A percentile compares a stretch with the other conserved stretches of the same genome.
Conservation (phyloP, 345 rosid genomes). For the Populus simonii region DNA sequence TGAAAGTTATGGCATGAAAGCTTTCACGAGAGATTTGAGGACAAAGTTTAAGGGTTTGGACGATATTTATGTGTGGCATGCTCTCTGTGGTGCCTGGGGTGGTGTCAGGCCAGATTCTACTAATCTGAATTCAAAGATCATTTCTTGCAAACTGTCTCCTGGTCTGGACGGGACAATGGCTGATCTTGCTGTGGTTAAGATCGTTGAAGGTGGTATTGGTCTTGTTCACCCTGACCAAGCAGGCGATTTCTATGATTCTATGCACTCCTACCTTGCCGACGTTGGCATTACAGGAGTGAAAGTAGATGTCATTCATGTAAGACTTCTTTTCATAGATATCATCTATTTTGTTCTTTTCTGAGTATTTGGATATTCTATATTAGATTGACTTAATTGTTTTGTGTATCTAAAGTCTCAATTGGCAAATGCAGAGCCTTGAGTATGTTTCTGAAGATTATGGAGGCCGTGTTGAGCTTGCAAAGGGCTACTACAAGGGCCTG, state of each 20-base stretch:
- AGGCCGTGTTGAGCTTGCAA: slow-evolving; percentile 79
- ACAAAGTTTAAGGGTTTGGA: slow-evolving; percentile 55
- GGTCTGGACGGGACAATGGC: slow-evolving; percentile 63
- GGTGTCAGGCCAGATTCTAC: slow-evolving; percentile 68
- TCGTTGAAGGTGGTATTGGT: slow-evolving; percentile 72
- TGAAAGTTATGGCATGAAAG: slow-evolving; percentile 45
- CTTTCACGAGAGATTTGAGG: slow-evolving; percentile 66
- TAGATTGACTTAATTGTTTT: background rate
- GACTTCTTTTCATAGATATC: slow-evolving; percentile 7
- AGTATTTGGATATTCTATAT: background rate
- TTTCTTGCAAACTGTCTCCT: slow-evolving; percentile 44
- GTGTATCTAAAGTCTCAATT: background rate
- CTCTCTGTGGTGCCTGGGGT: slow-evolving; percentile 89
- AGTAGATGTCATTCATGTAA: slow-evolving; percentile 84
- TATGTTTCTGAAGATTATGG: slow-evolving; percentile 68
- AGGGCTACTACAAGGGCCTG: slow-evolving; percentile 62
- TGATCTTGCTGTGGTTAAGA: slow-evolving; percentile 75
- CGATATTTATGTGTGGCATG: slow-evolving; percentile 81
- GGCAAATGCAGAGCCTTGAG: slow-evolving; percentile 51
- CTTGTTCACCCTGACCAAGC: slow-evolving; percentile 72
- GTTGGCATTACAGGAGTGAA: slow-evolving; percentile 75
- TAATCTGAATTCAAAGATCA: slow-evolving; percentile 46
- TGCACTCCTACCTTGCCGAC: slow-evolving; percentile 75
- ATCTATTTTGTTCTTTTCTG: background rate
- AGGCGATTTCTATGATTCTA: slow-evolving; percentile 58